phyloP scores from a whole-genome alignment of 768 basidiomycete genomes.

The Dentipellis fragilis region DNA sequence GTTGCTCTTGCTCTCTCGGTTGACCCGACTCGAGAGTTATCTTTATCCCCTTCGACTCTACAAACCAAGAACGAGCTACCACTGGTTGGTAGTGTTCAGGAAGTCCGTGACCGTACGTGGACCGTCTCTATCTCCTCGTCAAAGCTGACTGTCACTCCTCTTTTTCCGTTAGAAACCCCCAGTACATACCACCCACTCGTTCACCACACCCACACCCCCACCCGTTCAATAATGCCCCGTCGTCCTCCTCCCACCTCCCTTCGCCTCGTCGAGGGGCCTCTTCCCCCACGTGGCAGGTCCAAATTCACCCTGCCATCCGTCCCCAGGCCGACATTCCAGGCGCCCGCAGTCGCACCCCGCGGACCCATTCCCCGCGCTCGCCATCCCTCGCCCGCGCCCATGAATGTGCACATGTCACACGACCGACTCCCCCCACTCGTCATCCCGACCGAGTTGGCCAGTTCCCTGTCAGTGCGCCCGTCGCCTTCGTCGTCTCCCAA shows the following conservation, averaged over 20 bases:
- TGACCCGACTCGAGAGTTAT: not conserved
- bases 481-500: slow-evolving; percentile 14
- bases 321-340: slow-evolving; percentile 38
- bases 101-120: not conserved
- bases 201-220: not conserved
- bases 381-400: not conserved
- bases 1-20: not conserved
- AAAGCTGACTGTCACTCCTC: not conserved
- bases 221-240: slow-evolving; percentile 40
- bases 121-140: not conserved
- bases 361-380: not conserved
- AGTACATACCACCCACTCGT: not conserved
- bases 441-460: no score
- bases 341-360: slow-evolving; percentile 4
- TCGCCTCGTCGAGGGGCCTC: slow-evolving; percentile 49
- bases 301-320: slow-evolving; percentile 61
- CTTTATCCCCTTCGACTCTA: not conserved
- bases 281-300: slow-evolving; percentile 47
- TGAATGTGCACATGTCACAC: not conserved
- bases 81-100: not conserved
- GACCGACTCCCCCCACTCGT: no score
- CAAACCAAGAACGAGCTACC: not conserved
- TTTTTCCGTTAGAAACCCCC: not conserved
- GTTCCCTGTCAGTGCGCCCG: not conserved
- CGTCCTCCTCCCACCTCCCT: slow-evolving; percentile 61